These are phyloP conservation scores for Betula pendula DNA, from an alignment of 306 rosid species.

Conservation along the genomic window DNA sequence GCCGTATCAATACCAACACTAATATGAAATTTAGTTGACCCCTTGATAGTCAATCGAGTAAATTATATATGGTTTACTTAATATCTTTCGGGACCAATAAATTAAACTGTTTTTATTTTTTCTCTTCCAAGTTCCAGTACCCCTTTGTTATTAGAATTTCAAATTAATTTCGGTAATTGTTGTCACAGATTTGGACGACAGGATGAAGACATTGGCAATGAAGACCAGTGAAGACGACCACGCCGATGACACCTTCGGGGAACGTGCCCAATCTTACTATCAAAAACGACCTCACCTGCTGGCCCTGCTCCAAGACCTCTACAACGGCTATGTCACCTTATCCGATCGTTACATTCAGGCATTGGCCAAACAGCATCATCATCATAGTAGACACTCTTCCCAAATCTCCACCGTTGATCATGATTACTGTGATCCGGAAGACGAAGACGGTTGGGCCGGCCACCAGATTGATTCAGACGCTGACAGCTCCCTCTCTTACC, in stretches of 20 bases:
- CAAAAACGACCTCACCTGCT: constrained; percentile 85
- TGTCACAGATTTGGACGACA: constrained; percentile 76
- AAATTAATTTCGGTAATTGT: background rate
- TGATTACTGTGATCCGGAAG: constrained; percentile 53
- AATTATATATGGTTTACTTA: too few species aligned
- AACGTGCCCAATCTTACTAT: constrained; percentile 89
- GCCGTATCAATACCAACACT: too few species aligned
- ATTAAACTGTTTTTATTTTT: too few species aligned
- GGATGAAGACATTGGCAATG: constrained; percentile 59
- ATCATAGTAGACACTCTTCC: constrained; percentile 50
- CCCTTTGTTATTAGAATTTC: too few species aligned
- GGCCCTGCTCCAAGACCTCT: constrained; percentile 71
- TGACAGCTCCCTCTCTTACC: constrained; percentile 80
- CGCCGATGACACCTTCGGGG: constrained; percentile 67
- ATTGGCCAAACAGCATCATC: constrained; percentile 41
- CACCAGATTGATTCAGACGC: constrained; percentile 67
- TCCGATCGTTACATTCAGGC: constrained; percentile 78
- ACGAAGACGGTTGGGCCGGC: too few species aligned
- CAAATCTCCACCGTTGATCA: constrained; percentile 50
- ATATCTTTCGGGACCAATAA: too few species aligned
- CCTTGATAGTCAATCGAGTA: too few species aligned
- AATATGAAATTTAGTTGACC: too few species aligned
- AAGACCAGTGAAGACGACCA: constrained; percentile 44
- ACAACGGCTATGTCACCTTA: constrained; percentile 76
- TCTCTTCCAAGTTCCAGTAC: too few species aligned